Conservation (phyloP, 768 basidiomycete genomes). For the Lactifluus hygrophoroides region DNA sequence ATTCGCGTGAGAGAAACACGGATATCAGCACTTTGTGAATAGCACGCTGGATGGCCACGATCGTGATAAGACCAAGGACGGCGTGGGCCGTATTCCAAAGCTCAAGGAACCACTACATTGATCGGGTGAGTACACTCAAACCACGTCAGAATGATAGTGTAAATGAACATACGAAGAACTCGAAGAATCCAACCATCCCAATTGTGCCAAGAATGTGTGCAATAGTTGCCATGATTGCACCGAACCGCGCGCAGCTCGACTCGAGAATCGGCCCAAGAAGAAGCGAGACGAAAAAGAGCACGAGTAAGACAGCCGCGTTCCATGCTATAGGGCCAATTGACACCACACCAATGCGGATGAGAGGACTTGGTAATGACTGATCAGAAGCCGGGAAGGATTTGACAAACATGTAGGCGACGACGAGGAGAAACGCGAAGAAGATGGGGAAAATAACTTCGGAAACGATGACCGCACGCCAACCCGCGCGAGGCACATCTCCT, state of each 20-base stretch:
- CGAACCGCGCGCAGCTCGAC: slow-evolving; percentile 78
- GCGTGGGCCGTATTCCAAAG: slow-evolving; percentile 96
- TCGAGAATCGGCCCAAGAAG: slow-evolving; percentile 91
- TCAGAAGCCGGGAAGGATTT: slow-evolving; percentile 75
- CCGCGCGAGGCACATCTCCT: slow-evolving; percentile 88
- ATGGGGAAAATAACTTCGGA: slow-evolving; percentile 84
- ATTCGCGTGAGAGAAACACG: slow-evolving; percentile 91
- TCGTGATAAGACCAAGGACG: slow-evolving; percentile 83
- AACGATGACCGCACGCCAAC: slow-evolving; percentile 83
- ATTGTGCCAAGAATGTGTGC: slow-evolving; percentile 77
- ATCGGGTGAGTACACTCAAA: background rate
- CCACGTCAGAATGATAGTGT: background rate
- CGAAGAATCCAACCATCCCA: slow-evolving; percentile 91
- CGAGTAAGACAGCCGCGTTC: slow-evolving; percentile 82
- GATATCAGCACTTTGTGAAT: slow-evolving; percentile 93
- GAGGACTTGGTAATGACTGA: slow-evolving; percentile 62
- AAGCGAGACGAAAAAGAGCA: slow-evolving; percentile 84
- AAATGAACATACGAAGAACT: slow-evolving; percentile 68
- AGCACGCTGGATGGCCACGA: slow-evolving; percentile 84
- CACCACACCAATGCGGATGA: slow-evolving; percentile 90
- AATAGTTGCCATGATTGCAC: slow-evolving; percentile 84
- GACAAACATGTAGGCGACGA: slow-evolving; percentile 87
- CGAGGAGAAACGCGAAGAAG: slow-evolving; percentile 77
- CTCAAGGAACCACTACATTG: slow-evolving; percentile 83
- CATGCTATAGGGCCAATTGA: slow-evolving; percentile 92